phyloP scores from a whole-genome alignment of 202 grass and related monocot species.

The Setaria italica region DNA sequence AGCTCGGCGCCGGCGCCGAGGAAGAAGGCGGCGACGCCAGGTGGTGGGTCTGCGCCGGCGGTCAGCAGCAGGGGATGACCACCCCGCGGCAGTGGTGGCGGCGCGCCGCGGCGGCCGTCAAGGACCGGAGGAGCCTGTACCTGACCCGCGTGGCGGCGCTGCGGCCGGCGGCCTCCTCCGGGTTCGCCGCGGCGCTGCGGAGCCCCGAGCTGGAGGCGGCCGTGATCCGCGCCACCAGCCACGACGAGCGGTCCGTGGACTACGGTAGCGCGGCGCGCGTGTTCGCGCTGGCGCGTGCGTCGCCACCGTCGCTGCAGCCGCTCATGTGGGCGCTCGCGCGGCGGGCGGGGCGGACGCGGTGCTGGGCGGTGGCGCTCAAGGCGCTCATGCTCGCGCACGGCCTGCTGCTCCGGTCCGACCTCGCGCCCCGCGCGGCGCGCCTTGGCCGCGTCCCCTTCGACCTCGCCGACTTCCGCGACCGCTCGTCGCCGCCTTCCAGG shows the following conservation, averaged over 20 bases:
- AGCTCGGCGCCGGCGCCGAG: conserved; percentile 18
- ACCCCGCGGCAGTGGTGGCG: conserved; percentile 68
- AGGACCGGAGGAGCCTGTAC: conserved; percentile 77
- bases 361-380: conserved; percentile 91
- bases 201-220: conserved; percentile 66
- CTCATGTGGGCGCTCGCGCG: conserved; percentile 79
- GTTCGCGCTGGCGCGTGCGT: conserved; percentile 67
- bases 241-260: conserved; percentile 76
- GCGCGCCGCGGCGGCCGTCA: conserved; percentile 58
- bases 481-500: conserved; percentile 55
- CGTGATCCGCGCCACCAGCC: conserved; percentile 87
- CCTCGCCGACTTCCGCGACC: conserved; percentile 79
- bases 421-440: conserved; percentile 33
- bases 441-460: conserved; percentile 83
- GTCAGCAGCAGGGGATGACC: conserved; percentile 30
- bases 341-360: conserved; percentile 63
- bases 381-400: conserved; percentile 88
- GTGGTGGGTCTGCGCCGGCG: neutral
- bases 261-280: conserved; percentile 59
- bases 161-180: conserved; percentile 3
- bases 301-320: conserved; percentile 49
- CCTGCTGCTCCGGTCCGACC: conserved; percentile 69
- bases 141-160: conserved; percentile 49
- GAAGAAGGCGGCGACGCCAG: neutral
- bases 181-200: conserved; percentile 11